These are phyloP conservation scores for Deuterostichococcus epilithicus DNA, from an alignment of 139 green algal species.

Conservation along the genomic window DNA sequence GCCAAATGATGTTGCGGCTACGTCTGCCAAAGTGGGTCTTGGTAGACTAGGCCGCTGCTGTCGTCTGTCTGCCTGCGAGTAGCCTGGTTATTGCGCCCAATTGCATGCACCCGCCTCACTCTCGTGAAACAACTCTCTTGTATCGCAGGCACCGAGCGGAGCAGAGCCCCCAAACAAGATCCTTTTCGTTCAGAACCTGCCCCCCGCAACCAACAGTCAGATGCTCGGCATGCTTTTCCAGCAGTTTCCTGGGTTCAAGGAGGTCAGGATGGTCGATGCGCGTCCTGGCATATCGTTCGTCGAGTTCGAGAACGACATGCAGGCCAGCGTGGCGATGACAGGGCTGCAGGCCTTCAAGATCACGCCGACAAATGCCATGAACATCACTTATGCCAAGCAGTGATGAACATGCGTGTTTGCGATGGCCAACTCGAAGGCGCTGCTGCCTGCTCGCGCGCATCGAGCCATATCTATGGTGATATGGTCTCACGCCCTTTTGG, in stretches of 20 bases:
- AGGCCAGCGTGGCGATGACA: slow-evolving; percentile 65
- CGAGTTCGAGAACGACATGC: slow-evolving; percentile 84
- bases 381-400: slow-evolving; percentile 88
- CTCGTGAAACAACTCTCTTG: too few species aligned
- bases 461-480: too few species aligned
- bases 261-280: slow-evolving; percentile 88
- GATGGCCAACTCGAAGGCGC: too few species aligned
- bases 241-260: slow-evolving; percentile 88
- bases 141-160: slow-evolving; percentile 4
- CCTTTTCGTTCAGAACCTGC: slow-evolving; percentile 93
- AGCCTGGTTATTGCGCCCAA: too few species aligned
- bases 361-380: slow-evolving; percentile 77
- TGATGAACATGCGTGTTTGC: too few species aligned
- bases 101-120: too few species aligned
- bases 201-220: slow-evolving; percentile 68
- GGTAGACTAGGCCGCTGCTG: too few species aligned
- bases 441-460: too few species aligned
- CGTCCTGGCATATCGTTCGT: slow-evolving; percentile 96
- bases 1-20: not conserved
- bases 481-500: too few species aligned
- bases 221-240: slow-evolving; percentile 95
- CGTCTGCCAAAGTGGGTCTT: not conserved
- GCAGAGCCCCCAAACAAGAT: slow-evolving; percentile 80
- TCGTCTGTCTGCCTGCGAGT: too few species aligned
- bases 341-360: slow-evolving; percentile 95